phyloP scores from a whole-genome alignment of 2,329 filamentous ascomycete species.

The Tolypocladium amazonense region DNA sequence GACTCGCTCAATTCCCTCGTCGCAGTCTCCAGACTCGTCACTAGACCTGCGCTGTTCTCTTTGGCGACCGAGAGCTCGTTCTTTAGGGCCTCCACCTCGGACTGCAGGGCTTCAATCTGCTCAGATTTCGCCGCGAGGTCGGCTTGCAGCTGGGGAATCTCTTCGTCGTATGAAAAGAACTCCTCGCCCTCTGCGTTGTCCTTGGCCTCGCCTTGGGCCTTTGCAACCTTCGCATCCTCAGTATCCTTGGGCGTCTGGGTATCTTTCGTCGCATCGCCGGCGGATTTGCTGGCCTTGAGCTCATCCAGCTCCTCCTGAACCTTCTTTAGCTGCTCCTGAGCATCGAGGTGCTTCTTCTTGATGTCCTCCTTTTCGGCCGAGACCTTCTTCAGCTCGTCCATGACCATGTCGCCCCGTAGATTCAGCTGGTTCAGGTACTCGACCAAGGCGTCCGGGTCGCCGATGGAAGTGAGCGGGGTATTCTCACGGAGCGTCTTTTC shows the following conservation, averaged over 20 bases:
- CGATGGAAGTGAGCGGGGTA: slow-evolving; percentile 81
- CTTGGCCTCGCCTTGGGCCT: slow-evolving; percentile 19
- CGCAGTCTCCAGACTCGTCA: slow-evolving; percentile 55
- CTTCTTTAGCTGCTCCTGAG: slow-evolving; percentile 51
- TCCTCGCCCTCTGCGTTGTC: slow-evolving; percentile 43
- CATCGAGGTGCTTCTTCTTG: slow-evolving; percentile 65
- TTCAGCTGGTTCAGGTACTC: slow-evolving; percentile 87
- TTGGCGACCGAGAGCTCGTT: slow-evolving; percentile 60
- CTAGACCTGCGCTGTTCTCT: slow-evolving; percentile 58
- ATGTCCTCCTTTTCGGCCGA: slow-evolving; percentile 70
- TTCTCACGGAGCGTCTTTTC: slow-evolving; percentile 85
- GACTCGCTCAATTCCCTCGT: slow-evolving; percentile 49
- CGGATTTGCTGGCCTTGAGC: slow-evolving; percentile 23
- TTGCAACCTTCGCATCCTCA: slow-evolving; percentile 5
- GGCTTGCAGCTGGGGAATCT: slow-evolving; percentile 70
- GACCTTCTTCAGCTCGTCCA: slow-evolving; percentile 85
- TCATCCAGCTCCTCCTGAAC: slow-evolving; percentile 54
- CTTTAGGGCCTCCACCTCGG: slow-evolving; percentile 57
- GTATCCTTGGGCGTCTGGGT: slow-evolving; percentile 19
- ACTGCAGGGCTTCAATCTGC: slow-evolving; percentile 60
- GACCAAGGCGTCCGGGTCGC: slow-evolving; percentile 70
- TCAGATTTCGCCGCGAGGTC: slow-evolving; percentile 60
- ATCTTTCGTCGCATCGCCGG: slow-evolving; percentile 17
- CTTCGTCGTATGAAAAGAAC: slow-evolving; percentile 87
- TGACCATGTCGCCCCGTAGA: slow-evolving; percentile 80